Evolutionary conservation across 2,329 filamentous ascomycete genomes (phyloP).

Genomic region (Corynespora cassiicola): DNA sequence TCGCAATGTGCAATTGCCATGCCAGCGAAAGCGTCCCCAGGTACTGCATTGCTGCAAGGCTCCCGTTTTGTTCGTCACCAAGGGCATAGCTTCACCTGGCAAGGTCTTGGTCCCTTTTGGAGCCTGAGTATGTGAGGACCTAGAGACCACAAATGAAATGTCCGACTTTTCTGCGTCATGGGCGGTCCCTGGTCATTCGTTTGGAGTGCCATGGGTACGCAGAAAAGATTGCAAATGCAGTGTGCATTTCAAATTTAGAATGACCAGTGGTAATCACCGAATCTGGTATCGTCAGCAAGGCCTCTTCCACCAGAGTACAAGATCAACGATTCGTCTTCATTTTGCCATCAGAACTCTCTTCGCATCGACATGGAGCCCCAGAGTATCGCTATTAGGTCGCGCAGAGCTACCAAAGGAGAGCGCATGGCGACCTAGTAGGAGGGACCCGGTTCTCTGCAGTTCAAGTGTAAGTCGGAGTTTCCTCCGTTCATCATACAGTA

Average conservation of each 20-base stretch:
- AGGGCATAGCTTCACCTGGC: no score
- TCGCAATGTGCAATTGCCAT: no score
- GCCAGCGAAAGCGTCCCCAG: conserved; percentile 1
- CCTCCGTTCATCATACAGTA: conserved; percentile 14
- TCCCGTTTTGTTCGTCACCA: no score
- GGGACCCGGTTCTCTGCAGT: conserved; percentile 10
- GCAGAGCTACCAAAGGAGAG: conserved; percentile 6
- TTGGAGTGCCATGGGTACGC: neutral
- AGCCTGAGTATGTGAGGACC: neutral
- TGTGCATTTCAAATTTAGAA: no score
- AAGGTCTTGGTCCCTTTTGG: no score
- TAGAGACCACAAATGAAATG: no score
- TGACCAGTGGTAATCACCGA: no score
- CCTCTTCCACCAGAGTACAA: neutral
- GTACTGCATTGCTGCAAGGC: conserved; percentile 5
- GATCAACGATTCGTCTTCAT: neutral
- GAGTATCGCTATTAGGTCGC: conserved; percentile 1
- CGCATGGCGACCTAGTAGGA: conserved; percentile 3
- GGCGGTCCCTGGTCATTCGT: no score
- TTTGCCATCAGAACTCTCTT: conserved; percentile 15
- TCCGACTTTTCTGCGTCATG: no score
- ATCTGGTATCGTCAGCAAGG: conserved; percentile 1
- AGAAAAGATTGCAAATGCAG: neutral
- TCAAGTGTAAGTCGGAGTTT: conserved; percentile 19
- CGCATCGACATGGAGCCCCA: conserved; percentile 7